phyloP scores from a whole-genome alignment of 345 rosid species.

The Geranium rotundifolium region DNA sequence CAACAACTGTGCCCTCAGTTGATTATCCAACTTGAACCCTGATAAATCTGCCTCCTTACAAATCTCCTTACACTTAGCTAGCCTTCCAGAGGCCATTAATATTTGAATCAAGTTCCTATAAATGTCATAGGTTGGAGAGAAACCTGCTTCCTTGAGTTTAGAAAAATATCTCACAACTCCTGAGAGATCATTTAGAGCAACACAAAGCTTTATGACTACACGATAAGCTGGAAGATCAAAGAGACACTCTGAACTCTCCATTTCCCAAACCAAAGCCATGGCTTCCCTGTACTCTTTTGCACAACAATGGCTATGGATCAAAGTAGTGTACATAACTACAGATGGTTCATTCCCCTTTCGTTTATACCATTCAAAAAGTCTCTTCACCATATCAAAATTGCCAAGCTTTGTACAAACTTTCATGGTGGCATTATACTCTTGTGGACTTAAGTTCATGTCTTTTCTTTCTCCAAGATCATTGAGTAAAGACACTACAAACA shows the following conservation, averaged over 20 bases:
- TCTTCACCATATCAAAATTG: conserved; percentile 51
- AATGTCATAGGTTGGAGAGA: conserved; percentile 62
- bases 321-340: conserved; percentile 74
- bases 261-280: conserved; percentile 75
- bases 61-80: conserved; percentile 57
- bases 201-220: conserved; percentile 61
- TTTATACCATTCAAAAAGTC: conserved; percentile 52
- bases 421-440: conserved; percentile 76
- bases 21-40: conserved; percentile 50
- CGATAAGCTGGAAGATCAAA: conserved; percentile 84
- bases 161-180: conserved; percentile 72
- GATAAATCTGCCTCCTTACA: conserved; percentile 65
- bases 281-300: conserved; percentile 65
- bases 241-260: conserved; percentile 64
- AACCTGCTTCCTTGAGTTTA: conserved; percentile 75
- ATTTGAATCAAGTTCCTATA: conserved; percentile 42
- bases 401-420: conserved; percentile 53
- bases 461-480: conserved; percentile 63
- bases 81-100: conserved; percentile 43
- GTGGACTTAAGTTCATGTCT: conserved; percentile 51
- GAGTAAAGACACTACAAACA: conserved; percentile 34
- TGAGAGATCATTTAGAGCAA: conserved; percentile 58
- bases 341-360: conserved; percentile 44
- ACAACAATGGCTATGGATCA: conserved; percentile 58
- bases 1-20: conserved; percentile 20